Evolutionary conservation across 805 yeast species (phyloP).

Genomic region (Saccharomycopsis malanga): DNA sequence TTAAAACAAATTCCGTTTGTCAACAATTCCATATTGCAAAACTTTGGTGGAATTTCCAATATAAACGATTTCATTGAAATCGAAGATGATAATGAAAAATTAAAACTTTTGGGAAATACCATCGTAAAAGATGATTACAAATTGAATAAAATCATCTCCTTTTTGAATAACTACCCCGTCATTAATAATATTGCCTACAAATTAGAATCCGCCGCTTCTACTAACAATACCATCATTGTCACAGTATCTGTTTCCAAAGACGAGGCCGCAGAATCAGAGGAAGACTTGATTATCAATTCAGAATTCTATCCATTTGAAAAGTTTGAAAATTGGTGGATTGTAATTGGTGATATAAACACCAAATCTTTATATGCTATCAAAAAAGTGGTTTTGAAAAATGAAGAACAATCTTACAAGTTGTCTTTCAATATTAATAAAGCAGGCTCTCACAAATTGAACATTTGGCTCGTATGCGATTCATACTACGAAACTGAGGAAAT

Average conservation of each 20-base stretch:
- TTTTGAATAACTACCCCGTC: conserved; percentile 86
- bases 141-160: conserved; percentile 66
- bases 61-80: conserved; percentile 67
- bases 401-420: conserved; percentile 45
- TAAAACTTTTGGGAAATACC: conserved; percentile 46
- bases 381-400: conserved; percentile 48
- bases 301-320: conserved; percentile 55
- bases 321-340: conserved; percentile 80
- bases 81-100: conserved; percentile 66
- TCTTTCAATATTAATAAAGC: conserved; percentile 50
- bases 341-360: conserved; percentile 59
- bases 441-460: conserved; percentile 55
- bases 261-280: conserved; percentile 56
- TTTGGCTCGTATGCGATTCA: conserved; percentile 89
- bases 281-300: conserved; percentile 51
- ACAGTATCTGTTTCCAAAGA: conserved; percentile 53
- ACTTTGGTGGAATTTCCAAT: conserved; percentile 51
- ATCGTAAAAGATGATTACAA: conserved; percentile 33
- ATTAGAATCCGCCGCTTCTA: conserved; percentile 35
- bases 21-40: conserved; percentile 38
- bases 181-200: conserved; percentile 55
- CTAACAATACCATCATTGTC: conserved; percentile 35
- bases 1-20: conserved; percentile 78
- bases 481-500: conserved; percentile 79
- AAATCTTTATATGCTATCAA: conserved; percentile 68